phyloP scores from a whole-genome alignment of 1,139 yeast genomes.

The Blastobotrys petasosporus region DNA sequence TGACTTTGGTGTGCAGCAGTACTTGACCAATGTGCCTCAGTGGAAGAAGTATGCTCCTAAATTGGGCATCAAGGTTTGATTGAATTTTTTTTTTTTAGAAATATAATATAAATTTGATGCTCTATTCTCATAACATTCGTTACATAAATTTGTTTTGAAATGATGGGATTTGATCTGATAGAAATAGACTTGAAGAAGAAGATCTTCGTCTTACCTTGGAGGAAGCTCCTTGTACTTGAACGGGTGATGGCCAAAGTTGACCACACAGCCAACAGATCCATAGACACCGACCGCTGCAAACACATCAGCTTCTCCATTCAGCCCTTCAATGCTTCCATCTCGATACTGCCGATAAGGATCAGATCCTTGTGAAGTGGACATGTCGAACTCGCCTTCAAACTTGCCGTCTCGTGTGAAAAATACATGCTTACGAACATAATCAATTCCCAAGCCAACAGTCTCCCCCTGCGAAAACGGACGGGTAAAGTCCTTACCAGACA shows the following conservation, averaged over 20 bases:
- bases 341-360: constrained; percentile 20
- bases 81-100: too few relatives aligned
- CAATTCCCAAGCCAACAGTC: constrained; percentile 27
- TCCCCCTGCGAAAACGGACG: constrained; percentile 22
- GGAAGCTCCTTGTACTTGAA: constrained; percentile 10
- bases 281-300: constrained; percentile 29
- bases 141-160: too few relatives aligned
- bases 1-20: constrained; percentile 18
- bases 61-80: neutral
- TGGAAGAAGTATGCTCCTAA: constrained; percentile 8
- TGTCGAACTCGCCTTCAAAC: constrained; percentile 23
- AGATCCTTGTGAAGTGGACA: constrained; percentile 16
- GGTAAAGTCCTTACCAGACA: constrained; percentile 24
- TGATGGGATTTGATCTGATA: too few relatives aligned
- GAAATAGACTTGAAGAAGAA: too few relatives aligned
- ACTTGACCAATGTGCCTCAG: constrained; percentile 4
- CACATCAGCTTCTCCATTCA: constrained; percentile 24
- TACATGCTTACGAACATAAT: constrained; percentile 19
- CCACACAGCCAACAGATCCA: constrained; percentile 25
- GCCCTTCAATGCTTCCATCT: constrained; percentile 24
- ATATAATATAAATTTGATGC: too few relatives aligned
- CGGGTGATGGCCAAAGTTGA: constrained; percentile 19
- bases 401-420: constrained; percentile 23
- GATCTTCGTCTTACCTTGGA: too few relatives aligned
- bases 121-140: too few relatives aligned